Percentiles rank a stretch among this genome's conserved stretches.
phyloP scores from a whole-genome alignment of 768 basidiomycete genomes.

The Calocera viscosa region DNA sequence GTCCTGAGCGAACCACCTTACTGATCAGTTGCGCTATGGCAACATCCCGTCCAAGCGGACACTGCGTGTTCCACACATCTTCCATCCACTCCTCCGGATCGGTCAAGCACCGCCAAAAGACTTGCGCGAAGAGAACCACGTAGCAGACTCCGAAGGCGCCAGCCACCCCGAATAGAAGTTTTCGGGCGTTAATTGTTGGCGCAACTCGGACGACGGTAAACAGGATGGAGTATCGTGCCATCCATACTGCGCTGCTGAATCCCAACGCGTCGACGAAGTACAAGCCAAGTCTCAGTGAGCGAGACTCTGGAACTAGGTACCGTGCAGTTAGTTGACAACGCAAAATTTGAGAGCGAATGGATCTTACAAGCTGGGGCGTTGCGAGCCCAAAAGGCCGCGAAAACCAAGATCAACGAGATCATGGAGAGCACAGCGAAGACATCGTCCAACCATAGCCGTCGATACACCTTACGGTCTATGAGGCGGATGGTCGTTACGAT shows the following conservation, averaged over 20 bases:
- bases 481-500: background rate
- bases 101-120: constrained; percentile 36
- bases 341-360: background rate
- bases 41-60: constrained; percentile 35
- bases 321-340: background rate
- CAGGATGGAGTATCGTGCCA: constrained; percentile 39
- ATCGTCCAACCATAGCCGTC: background rate
- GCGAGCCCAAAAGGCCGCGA: background rate
- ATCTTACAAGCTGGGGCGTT: background rate
- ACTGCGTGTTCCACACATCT: constrained; percentile 27
- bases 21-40: constrained; percentile 43
- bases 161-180: constrained; percentile 16
- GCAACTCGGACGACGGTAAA: constrained; percentile 45
- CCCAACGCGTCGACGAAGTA: background rate
- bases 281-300: background rate
- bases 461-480: background rate
- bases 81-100: constrained; percentile 31
- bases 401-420: background rate
- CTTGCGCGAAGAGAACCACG: constrained; percentile 35
- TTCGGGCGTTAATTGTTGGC: constrained; percentile 24
- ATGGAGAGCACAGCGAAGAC: background rate
- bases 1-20: constrained; percentile 24
- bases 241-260: constrained; percentile 1
- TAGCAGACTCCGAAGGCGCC: constrained; percentile 23
- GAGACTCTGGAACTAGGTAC: background rate